Percentiles rank a stretch among this genome's conserved stretches.
These are phyloP conservation scores for Verticillium albo-atrum DNA, from an alignment of 2,329 filamentous ascomycete genomes.

Conservation along the genomic window DNA sequence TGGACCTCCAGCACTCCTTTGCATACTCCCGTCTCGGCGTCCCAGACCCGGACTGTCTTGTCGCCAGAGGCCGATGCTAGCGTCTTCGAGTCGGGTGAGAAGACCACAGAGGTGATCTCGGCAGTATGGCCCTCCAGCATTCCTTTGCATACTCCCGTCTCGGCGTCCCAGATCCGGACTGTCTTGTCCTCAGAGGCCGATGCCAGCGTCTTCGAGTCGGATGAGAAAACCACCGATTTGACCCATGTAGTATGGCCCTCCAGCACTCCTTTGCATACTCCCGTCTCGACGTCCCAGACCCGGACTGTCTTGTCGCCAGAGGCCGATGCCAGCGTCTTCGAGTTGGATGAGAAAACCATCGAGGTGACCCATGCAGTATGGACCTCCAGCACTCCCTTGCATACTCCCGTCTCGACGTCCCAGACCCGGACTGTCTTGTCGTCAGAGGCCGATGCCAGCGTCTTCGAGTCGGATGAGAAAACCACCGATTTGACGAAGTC, in stretches of 20 bases:
- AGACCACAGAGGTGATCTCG: slow-evolving; percentile 8
- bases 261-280: neutral
- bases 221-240: slow-evolving; percentile 10
- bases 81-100: slow-evolving; percentile 14
- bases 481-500: no score
- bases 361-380: no score
- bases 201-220: neutral
- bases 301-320: neutral
- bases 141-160: neutral
- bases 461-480: neutral
- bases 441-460: neutral
- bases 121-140: neutral
- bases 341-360: no score
- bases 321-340: no score
- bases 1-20: slow-evolving; percentile 9
- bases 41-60: neutral
- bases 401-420: neutral
- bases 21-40: neutral
- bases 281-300: neutral
- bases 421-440: neutral
- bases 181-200: neutral
- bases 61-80: neutral
- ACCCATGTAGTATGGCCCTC: slow-evolving; percentile 9
- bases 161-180: neutral
- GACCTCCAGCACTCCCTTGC: neutral